Conservation (phyloP, 176 grass and related monocot genomes). For the Oryza brachyantha region DNA sequence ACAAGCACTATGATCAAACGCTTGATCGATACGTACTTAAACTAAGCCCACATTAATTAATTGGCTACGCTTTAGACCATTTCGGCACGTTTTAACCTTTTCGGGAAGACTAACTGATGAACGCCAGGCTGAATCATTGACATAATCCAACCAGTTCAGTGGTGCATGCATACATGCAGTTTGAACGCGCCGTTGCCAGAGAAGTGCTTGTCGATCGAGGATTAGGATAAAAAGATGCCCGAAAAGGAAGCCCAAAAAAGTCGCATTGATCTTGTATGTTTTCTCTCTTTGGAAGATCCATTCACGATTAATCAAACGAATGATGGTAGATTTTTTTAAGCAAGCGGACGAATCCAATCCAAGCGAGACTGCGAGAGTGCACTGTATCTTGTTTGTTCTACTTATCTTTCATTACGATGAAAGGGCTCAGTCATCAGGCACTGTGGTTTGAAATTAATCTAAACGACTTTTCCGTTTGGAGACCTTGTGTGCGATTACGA, state of each 20-base stretch:
- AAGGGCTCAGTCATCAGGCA: conserved; percentile 5
- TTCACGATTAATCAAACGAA: background rate
- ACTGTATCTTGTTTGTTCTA: background rate
- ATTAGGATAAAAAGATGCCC: background rate
- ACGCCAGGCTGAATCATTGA: background rate
- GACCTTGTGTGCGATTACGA: background rate
- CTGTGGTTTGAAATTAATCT: background rate
- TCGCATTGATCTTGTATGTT: background rate
- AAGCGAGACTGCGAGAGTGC: too few relatives aligned
- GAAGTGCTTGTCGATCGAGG: background rate
- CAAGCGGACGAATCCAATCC: background rate
- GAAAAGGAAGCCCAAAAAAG: background rate
- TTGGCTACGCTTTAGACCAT: conserved; percentile 18
- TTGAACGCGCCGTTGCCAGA: conserved; percentile 25
- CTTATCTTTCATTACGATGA: background rate
- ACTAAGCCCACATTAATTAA: background rate
- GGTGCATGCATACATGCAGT: background rate
- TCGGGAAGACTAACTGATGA: background rate
- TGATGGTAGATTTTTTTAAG: background rate
- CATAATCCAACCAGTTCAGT: background rate
- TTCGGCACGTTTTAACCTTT: conserved; percentile 1
- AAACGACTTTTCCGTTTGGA: background rate
- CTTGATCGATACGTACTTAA: background rate
- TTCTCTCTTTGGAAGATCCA: background rate
- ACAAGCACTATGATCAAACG: background rate